Evolutionary conservation across 169 alveolate genomes (phyloP).

Genomic region (Blepharisma undulans): DNA sequence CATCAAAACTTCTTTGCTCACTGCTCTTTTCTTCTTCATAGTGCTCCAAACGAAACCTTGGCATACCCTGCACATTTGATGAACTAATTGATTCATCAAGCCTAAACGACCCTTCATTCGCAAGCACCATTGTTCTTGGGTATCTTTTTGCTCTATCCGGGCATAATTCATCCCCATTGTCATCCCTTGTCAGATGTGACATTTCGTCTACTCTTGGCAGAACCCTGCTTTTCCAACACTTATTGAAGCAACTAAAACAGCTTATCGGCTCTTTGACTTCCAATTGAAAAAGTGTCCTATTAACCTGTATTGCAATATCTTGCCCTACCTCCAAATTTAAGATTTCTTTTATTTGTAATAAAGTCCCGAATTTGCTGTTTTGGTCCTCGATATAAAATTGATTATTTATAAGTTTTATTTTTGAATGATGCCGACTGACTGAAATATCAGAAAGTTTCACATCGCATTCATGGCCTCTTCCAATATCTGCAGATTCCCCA

Average conservation of each 20-base stretch:
- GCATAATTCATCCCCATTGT: background rate
- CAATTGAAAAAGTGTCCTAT: background rate
- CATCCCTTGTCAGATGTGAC: background rate
- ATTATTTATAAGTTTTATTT: conserved; percentile 88
- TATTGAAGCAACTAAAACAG: background rate
- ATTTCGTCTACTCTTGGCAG: background rate
- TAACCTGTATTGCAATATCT: background rate
- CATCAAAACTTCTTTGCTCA: background rate
- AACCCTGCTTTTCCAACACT: background rate
- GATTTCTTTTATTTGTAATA: conserved; percentile 41
- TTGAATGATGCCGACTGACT: conserved; percentile 97
- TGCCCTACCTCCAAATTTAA: background rate
- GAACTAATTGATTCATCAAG: background rate
- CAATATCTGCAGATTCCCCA: conserved; percentile 60
- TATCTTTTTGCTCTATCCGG: background rate
- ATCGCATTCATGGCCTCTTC: conserved; percentile 98
- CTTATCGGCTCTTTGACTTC: background rate
- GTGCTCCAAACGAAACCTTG: background rate
- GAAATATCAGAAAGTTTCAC: conserved; percentile 96
- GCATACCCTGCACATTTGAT: background rate
- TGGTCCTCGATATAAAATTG: conserved; percentile 94
- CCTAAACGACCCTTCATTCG: background rate
- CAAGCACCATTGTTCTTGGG: background rate
- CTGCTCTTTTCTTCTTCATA: background rate
- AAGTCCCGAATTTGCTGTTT: conserved; percentile 97